Evolutionary conservation across 305 asterid genomes (phyloP), one percentile per base, ranked within the genome.

Genomic region (Coffea humblotiana): DNA sequence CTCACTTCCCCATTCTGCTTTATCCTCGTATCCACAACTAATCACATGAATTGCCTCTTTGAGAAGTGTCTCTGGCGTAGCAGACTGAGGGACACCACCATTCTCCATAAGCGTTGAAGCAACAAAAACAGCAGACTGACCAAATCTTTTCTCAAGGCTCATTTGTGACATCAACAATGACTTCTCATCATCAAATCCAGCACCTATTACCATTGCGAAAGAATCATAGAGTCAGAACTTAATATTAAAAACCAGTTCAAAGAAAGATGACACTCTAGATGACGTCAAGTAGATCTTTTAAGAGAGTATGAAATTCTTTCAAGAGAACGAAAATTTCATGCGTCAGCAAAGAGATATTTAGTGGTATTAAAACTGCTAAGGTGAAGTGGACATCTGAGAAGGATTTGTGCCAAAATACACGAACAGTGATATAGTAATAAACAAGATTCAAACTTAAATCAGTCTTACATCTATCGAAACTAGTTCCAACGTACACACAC

Each of bases 21-120:
- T 95, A 82, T 95, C 99, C 86, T 95, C 99, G 29, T 95, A 95
- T 47, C 99, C 99, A 88, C 99, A 95, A 86, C 99, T 95, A 78
- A 95, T 95, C 78, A 95, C 99, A 87, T 93, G 99, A 86, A 95
- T 95, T 84, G 99, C 99, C 89, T 95, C 99, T 90, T 95, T 95
- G 71, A 93, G 88, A 86, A 95, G 99, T 74, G 91, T 95, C 80
- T 95, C 99, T 16, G 99, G 99, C 13, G 92, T 91, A 73, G 99
- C 98, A 76, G 98, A 95, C 83, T 93, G 94, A 79, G 99, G 99
- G 81, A 95, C 98, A 37, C 99, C 99, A 64, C 99, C 99, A 86
- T 95, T 95, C 88, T 95, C 99, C 99, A 95, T 92, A 51, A 95
- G 86, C 45, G 99, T 95, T 48, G 99, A 95, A 52, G 97, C 98